Evolutionary conservation across 2,329 filamentous ascomycete species (phyloP).

Genomic region (Claviceps digitariae): DNA sequence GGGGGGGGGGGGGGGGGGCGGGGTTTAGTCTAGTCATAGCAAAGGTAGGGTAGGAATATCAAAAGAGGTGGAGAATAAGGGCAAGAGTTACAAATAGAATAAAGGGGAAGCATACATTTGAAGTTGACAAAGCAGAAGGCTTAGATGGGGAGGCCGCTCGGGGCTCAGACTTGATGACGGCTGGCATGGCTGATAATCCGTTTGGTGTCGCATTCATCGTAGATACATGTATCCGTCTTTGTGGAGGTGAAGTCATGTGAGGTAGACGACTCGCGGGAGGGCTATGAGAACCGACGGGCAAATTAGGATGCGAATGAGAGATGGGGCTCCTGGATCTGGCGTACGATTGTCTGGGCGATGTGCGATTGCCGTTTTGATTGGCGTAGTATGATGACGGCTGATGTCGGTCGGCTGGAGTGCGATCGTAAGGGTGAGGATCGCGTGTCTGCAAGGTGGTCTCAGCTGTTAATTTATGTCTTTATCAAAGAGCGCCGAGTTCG

Average conservation of each 20-base stretch:
- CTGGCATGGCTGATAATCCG: slow-evolving; percentile 23
- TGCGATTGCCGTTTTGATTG: slow-evolving; percentile 32
- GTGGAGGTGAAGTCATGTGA: slow-evolving; percentile 34
- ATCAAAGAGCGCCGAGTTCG: neutral
- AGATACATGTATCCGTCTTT: slow-evolving; percentile 28
- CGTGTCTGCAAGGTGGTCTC: slow-evolving; percentile 24
- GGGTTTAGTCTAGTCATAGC: neutral
- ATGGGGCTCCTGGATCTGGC: slow-evolving; percentile 35
- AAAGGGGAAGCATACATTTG: slow-evolving; percentile 22
- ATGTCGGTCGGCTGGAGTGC: slow-evolving; percentile 26
- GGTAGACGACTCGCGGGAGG: slow-evolving; percentile 24
- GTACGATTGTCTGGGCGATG: slow-evolving; percentile 33
- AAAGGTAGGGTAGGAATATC: neutral
- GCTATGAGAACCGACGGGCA: slow-evolving; percentile 28
- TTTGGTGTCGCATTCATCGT: slow-evolving; percentile 26
- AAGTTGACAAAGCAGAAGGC: slow-evolving; percentile 18
- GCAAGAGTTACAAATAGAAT: neutral
- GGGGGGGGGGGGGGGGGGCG: too few species aligned
- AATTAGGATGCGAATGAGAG: slow-evolving; percentile 35
- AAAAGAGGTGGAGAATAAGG: neutral
- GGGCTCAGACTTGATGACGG: slow-evolving; percentile 26
- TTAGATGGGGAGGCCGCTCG: slow-evolving; percentile 27
- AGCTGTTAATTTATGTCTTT: neutral
- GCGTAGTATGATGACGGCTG: slow-evolving; percentile 30
- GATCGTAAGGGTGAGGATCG: slow-evolving; percentile 36